Conservation (phyloP, 306 rosid genomes). For the Glycyrrhiza uralensis region DNA sequence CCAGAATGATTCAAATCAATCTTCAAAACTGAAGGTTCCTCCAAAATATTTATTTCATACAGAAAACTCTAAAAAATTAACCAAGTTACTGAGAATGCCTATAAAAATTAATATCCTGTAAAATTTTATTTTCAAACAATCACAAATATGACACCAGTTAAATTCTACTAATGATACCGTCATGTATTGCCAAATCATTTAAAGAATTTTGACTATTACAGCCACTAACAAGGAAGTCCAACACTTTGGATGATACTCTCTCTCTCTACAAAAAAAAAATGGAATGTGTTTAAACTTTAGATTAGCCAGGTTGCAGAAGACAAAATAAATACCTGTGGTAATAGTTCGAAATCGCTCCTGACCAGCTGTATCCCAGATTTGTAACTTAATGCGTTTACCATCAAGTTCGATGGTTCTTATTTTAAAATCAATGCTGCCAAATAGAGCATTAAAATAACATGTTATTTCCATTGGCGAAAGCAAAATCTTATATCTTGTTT, state of each 20-base stretch:
- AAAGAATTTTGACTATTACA: neutral
- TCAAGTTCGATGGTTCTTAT: too few relatives aligned
- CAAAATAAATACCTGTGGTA: constrained; percentile 54
- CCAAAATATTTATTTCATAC: neutral
- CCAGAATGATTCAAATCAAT: too few relatives aligned
- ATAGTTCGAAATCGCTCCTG: constrained; percentile 79
- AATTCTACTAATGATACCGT: neutral
- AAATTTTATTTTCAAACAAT: neutral
- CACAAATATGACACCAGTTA: neutral
- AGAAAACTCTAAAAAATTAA: neutral
- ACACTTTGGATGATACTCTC: too few relatives aligned
- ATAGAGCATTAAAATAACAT: neutral
- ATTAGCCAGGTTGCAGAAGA: neutral
- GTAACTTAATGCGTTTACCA: constrained; percentile 68
- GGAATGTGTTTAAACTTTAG: neutral
- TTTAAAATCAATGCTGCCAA: constrained; percentile 70
- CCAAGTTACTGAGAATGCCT: neutral
- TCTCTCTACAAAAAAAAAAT: neutral
- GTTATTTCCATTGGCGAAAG: constrained; percentile 5
- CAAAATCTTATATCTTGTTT: neutral
- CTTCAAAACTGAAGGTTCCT: too few relatives aligned
- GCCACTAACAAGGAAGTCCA: too few relatives aligned
- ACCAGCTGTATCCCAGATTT: constrained; percentile 87
- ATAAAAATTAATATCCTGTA: neutral
- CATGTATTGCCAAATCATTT: neutral